Percentiles rank a stretch among this genome's conserved stretches.
Conservation (phyloP, 1,284 basidiomycete species). For the Heterobasidion parviporum region DNA sequence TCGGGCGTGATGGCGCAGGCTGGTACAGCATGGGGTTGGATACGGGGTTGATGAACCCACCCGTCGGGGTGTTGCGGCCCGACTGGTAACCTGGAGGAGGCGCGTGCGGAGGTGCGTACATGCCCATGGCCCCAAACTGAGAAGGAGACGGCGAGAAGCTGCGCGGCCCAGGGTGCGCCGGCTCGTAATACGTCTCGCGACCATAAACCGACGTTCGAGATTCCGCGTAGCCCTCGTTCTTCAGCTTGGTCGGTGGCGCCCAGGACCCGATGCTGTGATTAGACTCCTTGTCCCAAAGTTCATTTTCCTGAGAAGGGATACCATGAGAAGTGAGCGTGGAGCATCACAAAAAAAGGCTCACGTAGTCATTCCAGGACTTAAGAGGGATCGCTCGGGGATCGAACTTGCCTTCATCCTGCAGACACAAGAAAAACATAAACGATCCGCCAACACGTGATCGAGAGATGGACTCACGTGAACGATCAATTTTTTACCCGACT, state of each 20-base stretch:
- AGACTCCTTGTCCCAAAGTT: conserved; percentile 95
- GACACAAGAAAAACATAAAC: conserved; percentile 8
- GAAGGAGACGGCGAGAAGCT: conserved; percentile 65
- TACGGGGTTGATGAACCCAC: conserved; percentile 22
- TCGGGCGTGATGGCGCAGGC: conserved; percentile 57
- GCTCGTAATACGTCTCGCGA: conserved; percentile 75
- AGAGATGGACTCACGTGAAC: conserved; percentile 62
- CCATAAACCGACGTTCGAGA: conserved; percentile 74
- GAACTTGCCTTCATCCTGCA: conserved; percentile 92
- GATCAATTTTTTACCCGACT: conserved; percentile 91
- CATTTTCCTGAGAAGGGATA: conserved; percentile 67
- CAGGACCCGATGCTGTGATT: conserved; percentile 87
- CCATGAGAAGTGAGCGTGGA: conserved; percentile 5
- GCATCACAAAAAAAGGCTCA: conserved; percentile 20
- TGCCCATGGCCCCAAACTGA: conserved; percentile 31
- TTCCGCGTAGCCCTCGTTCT: conserved; percentile 65
- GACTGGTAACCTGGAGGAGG: conserved; percentile 67
- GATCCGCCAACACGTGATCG: neutral
- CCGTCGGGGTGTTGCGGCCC: conserved; percentile 66
- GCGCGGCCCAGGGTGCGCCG: conserved; percentile 27
- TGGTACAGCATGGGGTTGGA: conserved; percentile 31
- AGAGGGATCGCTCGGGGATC: conserved; percentile 88
- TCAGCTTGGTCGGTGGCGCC: conserved; percentile 63
- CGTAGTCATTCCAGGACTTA: conserved; percentile 96
- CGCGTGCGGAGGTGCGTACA: conserved; percentile 16